Evolutionary conservation across 2,329 filamentous ascomycete species (phyloP).

Genomic region (Ceratocystis papillata): DNA sequence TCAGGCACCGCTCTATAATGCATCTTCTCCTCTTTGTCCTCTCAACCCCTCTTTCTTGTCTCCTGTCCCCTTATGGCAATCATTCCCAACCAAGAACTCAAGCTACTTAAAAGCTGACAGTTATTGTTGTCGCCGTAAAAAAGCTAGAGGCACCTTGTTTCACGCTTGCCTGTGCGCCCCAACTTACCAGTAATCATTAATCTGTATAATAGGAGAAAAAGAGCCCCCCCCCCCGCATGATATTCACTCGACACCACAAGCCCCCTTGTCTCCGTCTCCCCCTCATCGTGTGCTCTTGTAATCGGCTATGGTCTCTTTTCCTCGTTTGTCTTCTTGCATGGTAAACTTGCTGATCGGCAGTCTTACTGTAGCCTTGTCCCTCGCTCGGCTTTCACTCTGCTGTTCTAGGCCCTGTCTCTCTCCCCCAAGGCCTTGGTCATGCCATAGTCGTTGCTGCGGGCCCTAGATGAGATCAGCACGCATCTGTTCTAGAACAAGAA

Average conservation of each 20-base stretch:
- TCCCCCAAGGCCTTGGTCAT: neutral
- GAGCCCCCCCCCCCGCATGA: neutral
- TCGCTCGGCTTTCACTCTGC: neutral
- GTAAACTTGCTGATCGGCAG: neutral
- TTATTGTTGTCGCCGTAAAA: neutral
- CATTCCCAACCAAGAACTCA: neutral
- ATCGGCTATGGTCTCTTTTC: neutral
- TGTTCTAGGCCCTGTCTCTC: conserved; percentile 9
- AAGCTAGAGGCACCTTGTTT: conserved; percentile 2
- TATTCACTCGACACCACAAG: neutral
- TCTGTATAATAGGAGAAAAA: too few relatives aligned
- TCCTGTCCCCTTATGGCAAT: neutral
- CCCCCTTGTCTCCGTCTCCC: neutral
- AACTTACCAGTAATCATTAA: neutral
- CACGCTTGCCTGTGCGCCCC: neutral
- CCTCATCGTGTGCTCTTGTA: neutral
- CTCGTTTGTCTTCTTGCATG: neutral
- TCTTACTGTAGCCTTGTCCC: neutral
- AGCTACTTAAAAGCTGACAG: neutral
- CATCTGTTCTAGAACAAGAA: conserved; percentile 12
- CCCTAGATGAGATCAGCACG: conserved; percentile 1
- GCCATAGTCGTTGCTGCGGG: conserved; percentile 9
- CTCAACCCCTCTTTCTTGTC: neutral
- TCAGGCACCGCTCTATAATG: neutral
- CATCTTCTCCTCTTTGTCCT: neutral